Conservation (phyloP, 2,329 filamentous ascomycete species). For the Alternaria gaisen region DNA sequence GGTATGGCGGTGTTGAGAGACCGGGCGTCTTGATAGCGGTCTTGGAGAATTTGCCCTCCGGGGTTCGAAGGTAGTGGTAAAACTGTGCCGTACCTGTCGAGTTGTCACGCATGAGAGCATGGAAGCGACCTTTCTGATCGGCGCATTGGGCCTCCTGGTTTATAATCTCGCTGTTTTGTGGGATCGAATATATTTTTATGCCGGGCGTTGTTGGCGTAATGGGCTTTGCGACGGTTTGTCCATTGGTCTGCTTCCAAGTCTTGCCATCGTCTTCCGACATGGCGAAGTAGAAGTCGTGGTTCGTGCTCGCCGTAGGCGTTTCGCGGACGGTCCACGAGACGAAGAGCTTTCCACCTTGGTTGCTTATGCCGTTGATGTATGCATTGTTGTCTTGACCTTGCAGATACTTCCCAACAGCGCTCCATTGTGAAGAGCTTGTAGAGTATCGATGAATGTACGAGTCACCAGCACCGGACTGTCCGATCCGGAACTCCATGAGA, state of each 20-base stretch:
- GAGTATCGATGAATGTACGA: conserved; percentile 60
- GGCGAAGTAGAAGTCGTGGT: conserved; percentile 61
- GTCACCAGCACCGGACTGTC: conserved; percentile 61
- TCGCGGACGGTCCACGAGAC: conserved; percentile 62
- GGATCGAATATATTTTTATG: conserved; percentile 57
- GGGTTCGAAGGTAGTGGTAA: conserved; percentile 46
- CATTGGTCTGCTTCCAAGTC: conserved; percentile 56
- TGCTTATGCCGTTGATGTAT: conserved; percentile 61
- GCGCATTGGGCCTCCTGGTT: conserved; percentile 63
- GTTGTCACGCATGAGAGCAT: conserved; percentile 60
- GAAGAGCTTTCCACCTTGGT: conserved; percentile 49
- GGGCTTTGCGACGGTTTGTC: conserved; percentile 51
- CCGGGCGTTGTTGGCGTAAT: conserved; percentile 54
- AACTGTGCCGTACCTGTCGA: conserved; percentile 37
- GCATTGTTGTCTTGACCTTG: conserved; percentile 60
- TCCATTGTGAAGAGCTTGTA: conserved; percentile 48
- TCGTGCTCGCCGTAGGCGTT: conserved; percentile 59
- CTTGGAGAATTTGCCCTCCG: conserved; percentile 42
- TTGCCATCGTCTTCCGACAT: conserved; percentile 57
- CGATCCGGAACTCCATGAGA: conserved; percentile 61
- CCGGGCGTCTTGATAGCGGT: conserved; percentile 41
- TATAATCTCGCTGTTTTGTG: conserved; percentile 57
- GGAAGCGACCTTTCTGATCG: conserved; percentile 57
- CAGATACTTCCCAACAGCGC: conserved; percentile 53
- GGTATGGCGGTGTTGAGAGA: conserved; percentile 42